Conservation (phyloP, 2,329 filamentous ascomycete genomes). For the Talaromyces sp. region DNA sequence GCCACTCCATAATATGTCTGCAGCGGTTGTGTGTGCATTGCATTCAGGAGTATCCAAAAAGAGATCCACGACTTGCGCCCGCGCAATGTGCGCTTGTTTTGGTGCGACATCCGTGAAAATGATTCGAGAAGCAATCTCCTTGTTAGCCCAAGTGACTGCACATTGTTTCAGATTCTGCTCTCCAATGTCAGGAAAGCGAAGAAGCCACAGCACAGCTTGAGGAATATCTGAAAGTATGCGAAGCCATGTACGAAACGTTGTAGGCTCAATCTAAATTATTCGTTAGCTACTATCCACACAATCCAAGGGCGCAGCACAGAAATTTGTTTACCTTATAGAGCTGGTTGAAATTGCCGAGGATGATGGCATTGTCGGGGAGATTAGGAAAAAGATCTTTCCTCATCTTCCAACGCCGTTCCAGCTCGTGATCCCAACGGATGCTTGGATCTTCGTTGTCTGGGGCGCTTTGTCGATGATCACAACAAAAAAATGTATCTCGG, state of each 20-base stretch:
- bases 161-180: slow-evolving; percentile 78
- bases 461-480: slow-evolving; percentile 89
- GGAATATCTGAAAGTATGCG: slow-evolving; percentile 80
- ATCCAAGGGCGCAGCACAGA: neutral
- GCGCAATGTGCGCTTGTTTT: slow-evolving; percentile 87
- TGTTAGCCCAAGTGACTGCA: slow-evolving; percentile 74
- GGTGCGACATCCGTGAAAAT: slow-evolving; percentile 95
- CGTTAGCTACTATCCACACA: neutral
- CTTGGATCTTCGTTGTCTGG: slow-evolving; percentile 61
- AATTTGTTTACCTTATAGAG: slow-evolving; percentile 74
- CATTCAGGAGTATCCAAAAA: slow-evolving; percentile 97
- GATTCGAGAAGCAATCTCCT: slow-evolving; percentile 77
- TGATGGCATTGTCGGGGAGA: slow-evolving; percentile 75
- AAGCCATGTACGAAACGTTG: slow-evolving; percentile 91
- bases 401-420: slow-evolving; percentile 80
- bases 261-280: slow-evolving; percentile 75
- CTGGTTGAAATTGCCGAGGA: slow-evolving; percentile 97
- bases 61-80: slow-evolving; percentile 84
- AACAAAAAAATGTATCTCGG: slow-evolving; percentile 94
- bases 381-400: slow-evolving; percentile 84
- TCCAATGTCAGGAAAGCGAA: slow-evolving; percentile 92
- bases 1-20: slow-evolving; percentile 92
- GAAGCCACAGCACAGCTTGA: slow-evolving; percentile 86
- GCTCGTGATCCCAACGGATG: slow-evolving; percentile 78
- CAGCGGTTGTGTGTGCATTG: slow-evolving; percentile 95